Evolutionary conservation across 2,329 filamentous ascomycete species (phyloP).

Genomic region (Aspergillus tanneri): DNA sequence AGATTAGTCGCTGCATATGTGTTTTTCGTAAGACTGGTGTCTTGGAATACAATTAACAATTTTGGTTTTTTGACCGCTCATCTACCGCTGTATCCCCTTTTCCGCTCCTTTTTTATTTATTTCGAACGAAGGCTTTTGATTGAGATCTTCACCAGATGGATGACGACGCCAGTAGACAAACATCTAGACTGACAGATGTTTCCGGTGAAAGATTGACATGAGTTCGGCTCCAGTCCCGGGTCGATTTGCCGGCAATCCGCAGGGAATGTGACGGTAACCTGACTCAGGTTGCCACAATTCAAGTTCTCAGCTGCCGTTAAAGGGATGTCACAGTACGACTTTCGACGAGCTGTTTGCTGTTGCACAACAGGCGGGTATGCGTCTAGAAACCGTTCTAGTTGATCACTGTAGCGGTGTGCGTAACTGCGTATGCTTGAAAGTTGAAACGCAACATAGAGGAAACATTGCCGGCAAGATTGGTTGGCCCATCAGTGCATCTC

Average conservation of each 20-base stretch:
- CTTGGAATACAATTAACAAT: neutral
- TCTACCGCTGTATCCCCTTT: neutral
- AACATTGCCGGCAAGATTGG: neutral
- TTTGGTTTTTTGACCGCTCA: neutral
- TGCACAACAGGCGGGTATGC: conserved; percentile 1
- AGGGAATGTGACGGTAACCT: neutral
- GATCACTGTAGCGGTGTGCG: conserved; percentile 2
- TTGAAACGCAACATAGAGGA: neutral
- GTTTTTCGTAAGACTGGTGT: neutral
- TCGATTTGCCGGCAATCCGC: neutral
- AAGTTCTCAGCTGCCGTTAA: neutral
- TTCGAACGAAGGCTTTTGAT: neutral
- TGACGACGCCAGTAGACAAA: neutral
- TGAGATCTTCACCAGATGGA: neutral
- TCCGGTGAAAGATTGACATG: neutral
- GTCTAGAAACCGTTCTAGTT: neutral
- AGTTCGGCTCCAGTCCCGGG: neutral
- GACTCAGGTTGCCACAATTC: neutral
- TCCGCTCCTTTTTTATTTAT: neutral
- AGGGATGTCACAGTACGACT: neutral
- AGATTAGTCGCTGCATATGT: neutral
- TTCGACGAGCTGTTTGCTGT: conserved; percentile 5
- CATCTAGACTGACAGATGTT: too few relatives aligned
- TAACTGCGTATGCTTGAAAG: neutral
- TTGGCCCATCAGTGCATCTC: neutral